phyloP scores from a whole-genome alignment of 139 green algal species.

The Volvox africanus region DNA sequence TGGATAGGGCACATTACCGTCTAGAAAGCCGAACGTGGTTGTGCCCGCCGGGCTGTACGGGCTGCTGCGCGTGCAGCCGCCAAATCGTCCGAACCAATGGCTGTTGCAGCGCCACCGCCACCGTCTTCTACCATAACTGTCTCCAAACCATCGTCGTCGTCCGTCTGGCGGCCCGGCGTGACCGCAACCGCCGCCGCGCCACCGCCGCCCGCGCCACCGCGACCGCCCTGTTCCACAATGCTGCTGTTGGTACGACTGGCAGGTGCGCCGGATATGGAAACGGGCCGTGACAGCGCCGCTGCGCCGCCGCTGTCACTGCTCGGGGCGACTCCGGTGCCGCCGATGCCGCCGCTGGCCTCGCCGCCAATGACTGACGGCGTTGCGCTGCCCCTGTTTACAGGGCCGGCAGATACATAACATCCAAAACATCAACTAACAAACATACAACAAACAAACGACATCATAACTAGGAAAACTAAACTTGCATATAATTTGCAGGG shows the following conservation, averaged over 20 bases:
- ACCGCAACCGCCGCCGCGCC: not conserved
- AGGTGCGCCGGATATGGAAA: not conserved
- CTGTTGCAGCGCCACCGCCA: not conserved
- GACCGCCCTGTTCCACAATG: not conserved
- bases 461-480: too few species aligned
- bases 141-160: constrained; percentile 26
- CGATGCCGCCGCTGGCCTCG: not conserved
- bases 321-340: too few species aligned
- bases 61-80: constrained; percentile 1
- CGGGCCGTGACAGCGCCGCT: not conserved
- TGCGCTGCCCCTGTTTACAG: not conserved
- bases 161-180: not conserved
- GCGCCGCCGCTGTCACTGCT: not conserved
- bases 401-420: too few species aligned
- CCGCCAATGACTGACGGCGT: not conserved
- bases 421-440: too few species aligned
- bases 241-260: not conserved
- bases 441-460: too few species aligned
- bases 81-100: not conserved
- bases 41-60: not conserved
- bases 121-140: not conserved
- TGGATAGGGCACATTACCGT: not conserved
- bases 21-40: not conserved
- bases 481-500: too few species aligned
- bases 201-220: not conserved